Evolutionary conservation across 805 yeast species (phyloP), one percentile per base, ranked within the genome.

Genomic region (Torulaspora maleeae): DNA sequence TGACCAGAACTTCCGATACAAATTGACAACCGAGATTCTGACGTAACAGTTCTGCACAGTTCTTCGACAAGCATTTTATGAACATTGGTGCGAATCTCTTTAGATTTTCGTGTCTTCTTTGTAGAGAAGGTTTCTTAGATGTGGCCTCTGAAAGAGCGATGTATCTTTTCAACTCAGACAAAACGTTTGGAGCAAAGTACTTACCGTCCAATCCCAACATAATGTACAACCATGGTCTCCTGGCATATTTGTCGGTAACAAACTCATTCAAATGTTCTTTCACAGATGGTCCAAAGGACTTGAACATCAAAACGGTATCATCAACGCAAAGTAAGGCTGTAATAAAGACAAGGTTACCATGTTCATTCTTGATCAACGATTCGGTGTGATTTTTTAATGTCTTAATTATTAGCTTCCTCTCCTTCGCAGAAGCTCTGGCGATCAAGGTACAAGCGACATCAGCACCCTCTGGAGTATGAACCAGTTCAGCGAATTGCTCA

Each of bases 391-490:
- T 77, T 61, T 82, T 86, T 65, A 91, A 76, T 12, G 82, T 63
- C 67, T 77, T 86, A 51, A 90, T 72, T 45, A 91, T 78, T 40
- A 64, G 63, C 69, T 90, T 91, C 73, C 96, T 83, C 69, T 91
- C 96, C 70, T 91, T 91, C 20, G 98, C 97, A 52, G 73, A 84
- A 27, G 96, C 91, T 45, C 76, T 74, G 1, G 96, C 86, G 48
- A 91, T 75, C 51, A 86, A 73, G 25, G 81, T 76, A 57, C 86
- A 80, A 1, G 96, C 96, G 48, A 89, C 97, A 57, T 87, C 95
- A 39, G 91, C 72, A 54, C 99, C 99, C 65, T 90, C 97, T 44
- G 82, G 83, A 0, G 99, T 91, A 65, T 91, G 99, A 27, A 90
- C 96, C 64, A 91, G 75, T 69, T 91, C 97, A 15, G 96, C 95